These are phyloP conservation scores for Ceratobasidium sp. DNA, from an alignment of 1,284 basidiomycete genomes.

Conservation along the genomic window DNA sequence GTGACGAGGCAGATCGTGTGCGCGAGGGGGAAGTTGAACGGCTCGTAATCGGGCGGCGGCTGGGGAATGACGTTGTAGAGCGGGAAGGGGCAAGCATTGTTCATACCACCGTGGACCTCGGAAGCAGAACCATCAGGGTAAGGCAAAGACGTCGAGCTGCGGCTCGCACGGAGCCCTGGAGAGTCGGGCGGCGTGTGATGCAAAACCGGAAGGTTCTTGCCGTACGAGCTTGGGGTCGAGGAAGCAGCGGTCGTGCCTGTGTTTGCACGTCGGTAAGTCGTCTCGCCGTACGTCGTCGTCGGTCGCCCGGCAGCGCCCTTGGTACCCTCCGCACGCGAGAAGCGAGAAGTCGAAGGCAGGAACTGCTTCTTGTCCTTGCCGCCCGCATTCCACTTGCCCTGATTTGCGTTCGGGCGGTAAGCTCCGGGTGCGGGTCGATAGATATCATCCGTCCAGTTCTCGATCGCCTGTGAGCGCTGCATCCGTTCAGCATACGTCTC, in stretches of 20 bases:
- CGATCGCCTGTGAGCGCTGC: constrained; percentile 84
- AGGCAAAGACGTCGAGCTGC: constrained; percentile 80
- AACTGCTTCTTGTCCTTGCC: constrained; percentile 67
- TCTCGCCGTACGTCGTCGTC: constrained; percentile 73
- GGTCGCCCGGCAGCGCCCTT: constrained; percentile 70
- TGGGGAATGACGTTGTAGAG: constrained; percentile 90
- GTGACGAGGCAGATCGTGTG: constrained; percentile 97
- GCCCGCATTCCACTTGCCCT: constrained; percentile 56
- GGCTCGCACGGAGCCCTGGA: constrained; percentile 74
- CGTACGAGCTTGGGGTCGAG: constrained; percentile 28
- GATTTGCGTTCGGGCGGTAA: constrained; percentile 89
- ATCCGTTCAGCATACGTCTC: constrained; percentile 97
- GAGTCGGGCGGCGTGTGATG: constrained; percentile 76
- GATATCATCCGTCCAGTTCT: constrained; percentile 96
- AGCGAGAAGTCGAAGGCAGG: constrained; percentile 84
- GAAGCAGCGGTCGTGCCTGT: constrained; percentile 2
- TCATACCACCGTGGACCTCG: constrained; percentile 22
- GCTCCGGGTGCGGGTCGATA: constrained; percentile 91
- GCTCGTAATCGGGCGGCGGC: constrained; percentile 89
- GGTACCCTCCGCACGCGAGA: constrained; percentile 79
- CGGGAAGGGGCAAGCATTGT: constrained; percentile 85
- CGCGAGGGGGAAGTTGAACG: constrained; percentile 94
- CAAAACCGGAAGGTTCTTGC: constrained; percentile 30
- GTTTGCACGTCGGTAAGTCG: constrained; percentile 3
- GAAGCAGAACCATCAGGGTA: constrained; percentile 39